These are phyloP conservation scores for Escallonia rubra DNA, from an alignment of 129 eudicot species.

Conservation along the genomic window DNA sequence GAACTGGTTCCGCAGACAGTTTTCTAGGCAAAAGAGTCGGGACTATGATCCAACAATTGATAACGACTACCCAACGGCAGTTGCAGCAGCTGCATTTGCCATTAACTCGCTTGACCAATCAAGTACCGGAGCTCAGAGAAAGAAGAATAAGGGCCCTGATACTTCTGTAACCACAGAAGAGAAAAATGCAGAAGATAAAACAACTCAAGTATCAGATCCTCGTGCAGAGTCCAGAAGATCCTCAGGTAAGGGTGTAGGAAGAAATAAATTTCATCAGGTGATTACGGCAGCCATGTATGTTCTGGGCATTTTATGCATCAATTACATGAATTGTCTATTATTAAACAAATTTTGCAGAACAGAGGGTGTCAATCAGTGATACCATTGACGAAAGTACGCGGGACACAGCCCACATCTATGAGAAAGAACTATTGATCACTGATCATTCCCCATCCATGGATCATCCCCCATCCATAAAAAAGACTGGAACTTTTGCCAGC, in stretches of 20 bases:
- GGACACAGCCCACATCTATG: no score
- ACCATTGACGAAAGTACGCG: no score
- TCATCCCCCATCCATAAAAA: conserved; percentile 22
- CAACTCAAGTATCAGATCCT: conserved; percentile 7
- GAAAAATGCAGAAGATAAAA: conserved; percentile 25
- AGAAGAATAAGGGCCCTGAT: conserved; percentile 7
- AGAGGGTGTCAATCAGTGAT: no score
- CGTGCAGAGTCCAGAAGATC: conserved; percentile 17
- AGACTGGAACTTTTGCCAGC: conserved; percentile 20
- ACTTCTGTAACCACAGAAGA: conserved; percentile 17
- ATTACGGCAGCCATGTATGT: no score
- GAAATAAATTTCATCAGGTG: not conserved
- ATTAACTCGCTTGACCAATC: conserved; percentile 45
- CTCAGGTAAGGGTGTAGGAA: conserved; percentile 31
- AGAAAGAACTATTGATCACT: no score
- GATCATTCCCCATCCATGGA: no score
- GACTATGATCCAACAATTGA: conserved; percentile 25
- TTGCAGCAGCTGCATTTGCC: conserved; percentile 81
- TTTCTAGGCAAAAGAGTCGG: conserved; percentile 40
- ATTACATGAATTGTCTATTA: not conserved
- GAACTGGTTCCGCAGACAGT: conserved; percentile 47
- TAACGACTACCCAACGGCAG: conserved; percentile 53
- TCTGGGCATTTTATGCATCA: not conserved
- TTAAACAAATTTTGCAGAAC: no score
- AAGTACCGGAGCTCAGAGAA: conserved; percentile 3